A percentile compares a stretch with the other conserved stretches of the same genome.
Conservation (phyloP, 768 basidiomycete species). For the Boletus vermiculosoides region DNA sequence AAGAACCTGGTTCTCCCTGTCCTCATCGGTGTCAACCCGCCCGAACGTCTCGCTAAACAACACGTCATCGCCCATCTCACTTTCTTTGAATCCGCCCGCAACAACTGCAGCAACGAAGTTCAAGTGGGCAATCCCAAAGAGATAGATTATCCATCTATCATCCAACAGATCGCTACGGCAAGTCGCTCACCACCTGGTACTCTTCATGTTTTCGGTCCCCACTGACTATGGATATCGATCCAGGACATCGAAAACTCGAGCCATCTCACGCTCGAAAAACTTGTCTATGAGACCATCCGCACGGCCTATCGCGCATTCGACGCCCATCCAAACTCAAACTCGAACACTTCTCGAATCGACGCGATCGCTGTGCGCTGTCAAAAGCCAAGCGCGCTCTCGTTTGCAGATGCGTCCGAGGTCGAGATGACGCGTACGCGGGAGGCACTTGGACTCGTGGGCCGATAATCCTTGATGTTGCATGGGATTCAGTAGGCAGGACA, state of each 20-base stretch:
- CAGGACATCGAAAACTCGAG: constrained; percentile 15
- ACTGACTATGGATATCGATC: neutral
- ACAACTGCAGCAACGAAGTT: neutral
- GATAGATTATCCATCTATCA: constrained; percentile 38
- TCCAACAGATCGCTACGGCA: constrained; percentile 33
- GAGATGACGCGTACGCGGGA: constrained; percentile 47
- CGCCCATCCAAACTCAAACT: constrained; percentile 17
- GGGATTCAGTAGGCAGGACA: too few species aligned
- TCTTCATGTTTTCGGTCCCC: too few species aligned
- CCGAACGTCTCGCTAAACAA: constrained; percentile 66
- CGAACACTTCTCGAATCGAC: constrained; percentile 24
- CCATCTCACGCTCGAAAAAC: constrained; percentile 24
- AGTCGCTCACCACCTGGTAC: neutral
- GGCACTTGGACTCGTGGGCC: too few species aligned
- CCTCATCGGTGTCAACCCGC: constrained; percentile 70
- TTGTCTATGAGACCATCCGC: constrained; percentile 44
- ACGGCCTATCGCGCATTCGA: constrained; percentile 62
- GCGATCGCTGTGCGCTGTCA: constrained; percentile 53
- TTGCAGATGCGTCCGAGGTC: constrained; percentile 60
- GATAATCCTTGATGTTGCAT: too few species aligned
- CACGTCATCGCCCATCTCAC: constrained; percentile 54
- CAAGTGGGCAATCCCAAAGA: too few species aligned
- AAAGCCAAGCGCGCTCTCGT: constrained; percentile 72
- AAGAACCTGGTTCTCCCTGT: constrained; percentile 48
- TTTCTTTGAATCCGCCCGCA: constrained; percentile 35